Percentiles rank a stretch among this genome's conserved stretches.
Evolutionary conservation across 1,284 basidiomycete species (phyloP).

Genomic region (Tremellales sp.): DNA sequence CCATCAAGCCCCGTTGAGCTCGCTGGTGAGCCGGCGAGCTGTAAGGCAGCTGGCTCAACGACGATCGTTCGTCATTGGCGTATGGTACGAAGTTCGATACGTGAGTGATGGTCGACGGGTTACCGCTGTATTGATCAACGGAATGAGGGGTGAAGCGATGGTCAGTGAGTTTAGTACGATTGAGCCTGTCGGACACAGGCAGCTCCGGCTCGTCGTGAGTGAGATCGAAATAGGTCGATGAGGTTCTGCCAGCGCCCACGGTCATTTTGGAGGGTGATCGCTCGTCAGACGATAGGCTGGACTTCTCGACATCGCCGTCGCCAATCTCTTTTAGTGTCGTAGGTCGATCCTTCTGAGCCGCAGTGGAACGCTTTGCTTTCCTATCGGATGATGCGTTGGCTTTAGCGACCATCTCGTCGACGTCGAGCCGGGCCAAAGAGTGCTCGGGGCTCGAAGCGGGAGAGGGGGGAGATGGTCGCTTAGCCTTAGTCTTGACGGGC

Average conservation of each 20-base stretch:
- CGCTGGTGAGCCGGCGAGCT: slow-evolving; percentile 18
- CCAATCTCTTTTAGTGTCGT: too few relatives aligned
- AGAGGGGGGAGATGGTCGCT: neutral
- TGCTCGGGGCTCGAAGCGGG: neutral
- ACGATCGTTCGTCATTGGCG: neutral
- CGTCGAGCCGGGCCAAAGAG: neutral
- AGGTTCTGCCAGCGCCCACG: too few relatives aligned
- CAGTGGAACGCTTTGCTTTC: too few relatives aligned
- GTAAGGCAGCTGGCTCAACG: slow-evolving; percentile 17
- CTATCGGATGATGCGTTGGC: too few relatives aligned
- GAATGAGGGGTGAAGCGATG: neutral
- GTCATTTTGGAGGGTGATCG: too few relatives aligned
- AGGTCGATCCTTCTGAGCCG: too few relatives aligned
- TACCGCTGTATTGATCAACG: too few relatives aligned
- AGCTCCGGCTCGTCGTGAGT: too few relatives aligned
- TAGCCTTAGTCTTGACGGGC: slow-evolving; percentile 20
- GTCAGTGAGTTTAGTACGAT: neutral
- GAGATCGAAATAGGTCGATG: too few relatives aligned
- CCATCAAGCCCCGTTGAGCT: neutral
- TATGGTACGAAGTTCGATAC: neutral
- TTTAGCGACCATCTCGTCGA: neutral
- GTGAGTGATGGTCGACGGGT: slow-evolving; percentile 13
- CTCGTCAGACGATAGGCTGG: too few relatives aligned
- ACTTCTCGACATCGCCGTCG: too few relatives aligned
- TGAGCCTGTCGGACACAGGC: too few relatives aligned